Evolutionary conservation across 441 rosid species (phyloP).

Genomic region (Pelargonium australe): DNA sequence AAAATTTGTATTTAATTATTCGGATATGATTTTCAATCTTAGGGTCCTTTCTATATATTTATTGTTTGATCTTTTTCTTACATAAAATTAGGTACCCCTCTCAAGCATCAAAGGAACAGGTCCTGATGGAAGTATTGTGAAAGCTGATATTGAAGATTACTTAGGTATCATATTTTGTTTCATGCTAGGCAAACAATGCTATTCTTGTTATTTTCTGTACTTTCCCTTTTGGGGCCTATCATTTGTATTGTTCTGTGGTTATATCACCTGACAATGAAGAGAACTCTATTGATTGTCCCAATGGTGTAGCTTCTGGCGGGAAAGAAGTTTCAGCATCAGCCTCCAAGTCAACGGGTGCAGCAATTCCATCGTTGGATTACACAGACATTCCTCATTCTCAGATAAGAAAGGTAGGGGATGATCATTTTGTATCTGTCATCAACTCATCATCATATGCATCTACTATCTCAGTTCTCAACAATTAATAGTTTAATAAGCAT

Average conservation of each 20-base stretch:
- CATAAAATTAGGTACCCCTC: constrained; percentile 54
- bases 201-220: constrained; percentile 9
- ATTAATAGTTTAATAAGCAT: neutral
- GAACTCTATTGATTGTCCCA: constrained; percentile 12
- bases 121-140: constrained; percentile 74
- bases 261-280: constrained; percentile 2
- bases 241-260: neutral
- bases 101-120: constrained; percentile 89
- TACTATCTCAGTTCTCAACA: neutral
- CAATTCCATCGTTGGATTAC: constrained; percentile 57
- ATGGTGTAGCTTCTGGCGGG: constrained; percentile 58
- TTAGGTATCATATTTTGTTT: constrained; percentile 45
- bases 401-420: constrained; percentile 62
- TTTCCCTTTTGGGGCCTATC: neutral
- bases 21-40: neutral
- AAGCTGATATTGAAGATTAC: constrained; percentile 88
- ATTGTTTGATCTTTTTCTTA: constrained; percentile 11
- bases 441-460: neutral
- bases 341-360: constrained; percentile 36
- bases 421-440: neutral
- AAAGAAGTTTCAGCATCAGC: constrained; percentile 53
- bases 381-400: constrained; percentile 84
- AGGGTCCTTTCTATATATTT: neutral
- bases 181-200: constrained; percentile 7
- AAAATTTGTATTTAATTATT: neutral